A percentile compares a stretch with the other conserved stretches of the same genome.
These are phyloP conservation scores for Veloboletus limbatus DNA, from an alignment of 1,284 basidiomycete genomes.

Conservation along the genomic window DNA sequence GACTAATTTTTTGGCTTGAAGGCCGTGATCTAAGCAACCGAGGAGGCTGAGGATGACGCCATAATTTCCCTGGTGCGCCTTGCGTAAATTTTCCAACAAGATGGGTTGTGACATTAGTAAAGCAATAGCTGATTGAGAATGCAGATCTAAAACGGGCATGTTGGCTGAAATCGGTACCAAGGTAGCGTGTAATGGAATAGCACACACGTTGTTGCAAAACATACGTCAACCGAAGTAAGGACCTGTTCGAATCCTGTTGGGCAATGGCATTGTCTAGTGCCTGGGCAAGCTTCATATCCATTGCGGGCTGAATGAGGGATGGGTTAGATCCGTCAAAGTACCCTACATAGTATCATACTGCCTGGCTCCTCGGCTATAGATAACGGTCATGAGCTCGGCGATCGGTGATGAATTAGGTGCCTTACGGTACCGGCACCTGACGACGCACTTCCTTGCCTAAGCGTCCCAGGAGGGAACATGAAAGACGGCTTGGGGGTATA, in stretches of 20 bases:
- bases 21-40: constrained; percentile 83
- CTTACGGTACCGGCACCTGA: constrained; percentile 48
- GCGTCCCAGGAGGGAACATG: constrained; percentile 14
- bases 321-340: neutral
- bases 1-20: constrained; percentile 79
- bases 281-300: constrained; percentile 55
- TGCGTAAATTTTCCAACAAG: constrained; percentile 81
- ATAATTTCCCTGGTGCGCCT: constrained; percentile 87
- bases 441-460: constrained; percentile 25
- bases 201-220: constrained; percentile 75
- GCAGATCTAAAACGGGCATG: constrained; percentile 45
- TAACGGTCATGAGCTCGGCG: constrained; percentile 6
- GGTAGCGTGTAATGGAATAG: neutral
- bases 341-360: constrained; percentile 9
- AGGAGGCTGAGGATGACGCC: constrained; percentile 86
- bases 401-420: neutral
- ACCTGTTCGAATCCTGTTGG: constrained; percentile 82
- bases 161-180: constrained; percentile 3
- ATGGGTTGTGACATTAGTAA: constrained; percentile 78
- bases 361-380: constrained; percentile 33
- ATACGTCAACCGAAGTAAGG: constrained; percentile 80
- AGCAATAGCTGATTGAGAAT: constrained; percentile 76
- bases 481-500: constrained; percentile 44
- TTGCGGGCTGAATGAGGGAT: constrained; percentile 36
- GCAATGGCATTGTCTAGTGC: constrained; percentile 75